A percentile compares a stretch with the other conserved stretches of the same genome.
Evolutionary conservation across 208 protist species (phyloP).

Genomic region (Leishmania braziliensis): DNA sequence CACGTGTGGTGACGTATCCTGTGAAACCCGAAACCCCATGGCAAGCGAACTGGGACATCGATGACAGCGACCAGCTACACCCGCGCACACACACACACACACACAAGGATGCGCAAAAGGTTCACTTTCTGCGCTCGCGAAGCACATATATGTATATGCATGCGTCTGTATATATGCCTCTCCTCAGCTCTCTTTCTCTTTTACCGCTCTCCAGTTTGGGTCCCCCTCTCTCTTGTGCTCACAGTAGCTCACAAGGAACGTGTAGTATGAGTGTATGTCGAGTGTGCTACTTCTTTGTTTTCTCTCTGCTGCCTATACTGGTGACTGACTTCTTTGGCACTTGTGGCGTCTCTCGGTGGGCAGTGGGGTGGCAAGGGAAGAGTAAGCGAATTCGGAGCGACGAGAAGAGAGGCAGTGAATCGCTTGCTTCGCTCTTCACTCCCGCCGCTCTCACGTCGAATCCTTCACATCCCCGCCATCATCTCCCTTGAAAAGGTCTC

Average conservation of each 20-base stretch:
- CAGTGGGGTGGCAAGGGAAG: background rate
- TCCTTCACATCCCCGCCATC: background rate
- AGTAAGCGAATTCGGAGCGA: background rate
- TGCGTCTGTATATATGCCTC: background rate
- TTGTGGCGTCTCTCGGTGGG: background rate
- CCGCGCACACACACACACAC: background rate
- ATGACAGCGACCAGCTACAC: background rate
- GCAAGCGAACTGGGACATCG: background rate
- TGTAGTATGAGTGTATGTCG: too few relatives aligned
- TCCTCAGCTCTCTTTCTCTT: conserved; percentile 2
- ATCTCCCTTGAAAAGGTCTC: background rate
- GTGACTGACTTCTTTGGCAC: background rate
- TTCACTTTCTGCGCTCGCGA: background rate
- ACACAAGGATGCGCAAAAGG: background rate
- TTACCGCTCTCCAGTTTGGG: background rate
- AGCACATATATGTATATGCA: background rate
- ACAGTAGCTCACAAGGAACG: background rate
- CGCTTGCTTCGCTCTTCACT: background rate
- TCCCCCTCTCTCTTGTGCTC: background rate
- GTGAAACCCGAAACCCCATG: conserved; percentile 1
- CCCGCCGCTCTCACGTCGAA: background rate
- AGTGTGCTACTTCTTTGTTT: background rate
- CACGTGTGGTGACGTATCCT: background rate
- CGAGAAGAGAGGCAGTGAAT: background rate
- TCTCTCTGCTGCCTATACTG: background rate